These are phyloP conservation scores for Nidula microcarpa DNA, from an alignment of 768 basidiomycete species.

Conservation along the genomic window DNA sequence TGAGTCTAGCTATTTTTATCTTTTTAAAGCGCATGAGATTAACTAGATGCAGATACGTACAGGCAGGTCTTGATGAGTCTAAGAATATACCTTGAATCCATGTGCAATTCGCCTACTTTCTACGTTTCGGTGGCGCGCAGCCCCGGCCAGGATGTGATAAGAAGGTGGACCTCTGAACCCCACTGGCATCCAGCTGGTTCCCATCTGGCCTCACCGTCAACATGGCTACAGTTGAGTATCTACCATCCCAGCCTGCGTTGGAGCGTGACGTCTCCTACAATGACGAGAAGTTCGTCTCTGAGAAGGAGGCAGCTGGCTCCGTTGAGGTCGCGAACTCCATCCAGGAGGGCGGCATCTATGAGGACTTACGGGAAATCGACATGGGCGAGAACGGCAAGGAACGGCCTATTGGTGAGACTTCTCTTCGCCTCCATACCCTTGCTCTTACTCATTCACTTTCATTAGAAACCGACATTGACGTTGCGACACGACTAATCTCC, in stretches of 20 bases:
- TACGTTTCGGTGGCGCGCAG: too few species aligned
- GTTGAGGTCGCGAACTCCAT: constrained; percentile 13
- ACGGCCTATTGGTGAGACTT: constrained; percentile 38
- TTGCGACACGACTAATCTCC: constrained; percentile 45
- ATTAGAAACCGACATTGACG: constrained; percentile 41
- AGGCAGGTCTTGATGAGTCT: too few species aligned
- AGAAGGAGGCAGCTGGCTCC: constrained; percentile 8
- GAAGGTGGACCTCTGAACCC: too few species aligned
- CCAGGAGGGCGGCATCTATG: constrained; percentile 14
- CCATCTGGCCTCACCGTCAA: too few species aligned
- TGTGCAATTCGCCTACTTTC: too few species aligned
- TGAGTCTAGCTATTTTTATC: too few species aligned
- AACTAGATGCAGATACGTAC: too few species aligned
- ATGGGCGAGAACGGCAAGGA: constrained; percentile 45
- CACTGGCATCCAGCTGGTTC: too few species aligned
- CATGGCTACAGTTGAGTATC: too few species aligned
- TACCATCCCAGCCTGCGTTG: not conserved
- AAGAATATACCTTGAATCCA: too few species aligned
- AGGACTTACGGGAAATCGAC: constrained; percentile 32
- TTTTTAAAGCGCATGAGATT: too few species aligned
- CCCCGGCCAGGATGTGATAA: too few species aligned
- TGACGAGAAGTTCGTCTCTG: constrained; percentile 20
- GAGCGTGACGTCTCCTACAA: constrained; percentile 10
- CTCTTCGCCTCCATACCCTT: not conserved
- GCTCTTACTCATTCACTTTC: not conserved